A percentile compares a stretch with the other conserved stretches of the same genome.
Evolutionary conservation across 140 eudicot genomes (phyloP).

Genomic region (Senecio squalidus): DNA sequence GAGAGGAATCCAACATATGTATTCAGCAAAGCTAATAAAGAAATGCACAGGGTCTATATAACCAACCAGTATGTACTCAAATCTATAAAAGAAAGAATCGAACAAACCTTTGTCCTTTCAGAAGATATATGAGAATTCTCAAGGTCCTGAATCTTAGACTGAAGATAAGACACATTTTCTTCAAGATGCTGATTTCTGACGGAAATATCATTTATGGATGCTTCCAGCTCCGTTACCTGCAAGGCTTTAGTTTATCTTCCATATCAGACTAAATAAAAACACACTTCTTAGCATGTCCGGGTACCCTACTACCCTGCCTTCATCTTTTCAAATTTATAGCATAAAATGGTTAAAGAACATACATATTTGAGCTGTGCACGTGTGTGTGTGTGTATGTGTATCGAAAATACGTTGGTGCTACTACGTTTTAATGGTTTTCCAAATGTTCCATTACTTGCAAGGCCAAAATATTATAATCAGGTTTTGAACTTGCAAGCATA

Average conservation of each 20-base stretch:
- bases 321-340: not conserved
- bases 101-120: slow-evolving; percentile 31
- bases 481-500: not conserved
- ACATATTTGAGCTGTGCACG: not conserved
- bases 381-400: not conserved
- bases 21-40: not conserved
- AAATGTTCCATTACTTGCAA: not conserved
- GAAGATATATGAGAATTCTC: slow-evolving; percentile 34
- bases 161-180: slow-evolving; percentile 43
- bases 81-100: not conserved
- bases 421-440: not conserved
- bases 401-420: not conserved
- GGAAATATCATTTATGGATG: slow-evolving; percentile 34
- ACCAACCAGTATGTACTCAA: not conserved
- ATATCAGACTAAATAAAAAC: slow-evolving; percentile 46
- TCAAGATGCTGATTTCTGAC: slow-evolving; percentile 50
- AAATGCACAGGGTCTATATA: not conserved
- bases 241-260: slow-evolving; percentile 50
- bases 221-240: slow-evolving; percentile 85
- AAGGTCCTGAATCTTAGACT: slow-evolving; percentile 49
- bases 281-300: slow-evolving; percentile 1
- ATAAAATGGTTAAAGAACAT: too few relatives aligned
- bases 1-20: too few relatives aligned
- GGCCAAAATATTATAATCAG: not conserved
- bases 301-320: slow-evolving; percentile 10